Base-by-base conservation (phyloP, 202 grass and related monocot genomes). In the Sporobolus alterniflorus region DNA sequence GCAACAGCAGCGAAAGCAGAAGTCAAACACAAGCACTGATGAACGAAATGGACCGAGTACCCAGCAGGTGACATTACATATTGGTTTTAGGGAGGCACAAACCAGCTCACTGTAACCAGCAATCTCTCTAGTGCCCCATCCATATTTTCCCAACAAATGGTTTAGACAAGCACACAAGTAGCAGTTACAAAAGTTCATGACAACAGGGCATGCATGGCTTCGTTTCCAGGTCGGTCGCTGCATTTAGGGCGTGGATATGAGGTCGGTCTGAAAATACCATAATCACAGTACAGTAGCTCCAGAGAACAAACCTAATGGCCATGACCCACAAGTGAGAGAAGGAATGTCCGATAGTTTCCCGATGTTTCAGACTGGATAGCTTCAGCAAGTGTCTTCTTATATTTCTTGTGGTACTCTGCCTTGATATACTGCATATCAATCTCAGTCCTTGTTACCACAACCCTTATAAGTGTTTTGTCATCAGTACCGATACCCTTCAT, bases 341-440 rank as follows among this genome's bases (percentile, higher is more conserved):
- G 91, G 92, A 99, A 96, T 3, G 91, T 85, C 63, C 97, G 89
- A 74, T 97, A 99, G 80, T 84, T 71, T 30, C 93, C 88, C 33
- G 97, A 97, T 61, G 89, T 99, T 48, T 99, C 93, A 0, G 93
- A 92, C 75, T 99, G 75, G 80, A 99, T 94, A 21, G 91, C 97
- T 31, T 92, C 97, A 18, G 49, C 70, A 67, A 99, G 84, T 0
- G 83, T 57, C 65, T 91, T 99, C 81, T 89, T 90, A 48, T 96
- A 90, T 39, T 99, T 94, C 83, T 91, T 89, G 56, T 86, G 81
- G 83, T 96, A 97, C 44, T 92, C 97, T 56, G 85, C 89, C 75
- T 99, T 99, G 61, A 99, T 92, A 73, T 99, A 99, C 43, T 92
- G 97, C 97, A 99, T 99, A 50, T 99, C 97, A 66, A 99, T 97